Evolutionary conservation across 768 basidiomycete species (phyloP).

Genomic region (Rhodotorula taiwanensis): DNA sequence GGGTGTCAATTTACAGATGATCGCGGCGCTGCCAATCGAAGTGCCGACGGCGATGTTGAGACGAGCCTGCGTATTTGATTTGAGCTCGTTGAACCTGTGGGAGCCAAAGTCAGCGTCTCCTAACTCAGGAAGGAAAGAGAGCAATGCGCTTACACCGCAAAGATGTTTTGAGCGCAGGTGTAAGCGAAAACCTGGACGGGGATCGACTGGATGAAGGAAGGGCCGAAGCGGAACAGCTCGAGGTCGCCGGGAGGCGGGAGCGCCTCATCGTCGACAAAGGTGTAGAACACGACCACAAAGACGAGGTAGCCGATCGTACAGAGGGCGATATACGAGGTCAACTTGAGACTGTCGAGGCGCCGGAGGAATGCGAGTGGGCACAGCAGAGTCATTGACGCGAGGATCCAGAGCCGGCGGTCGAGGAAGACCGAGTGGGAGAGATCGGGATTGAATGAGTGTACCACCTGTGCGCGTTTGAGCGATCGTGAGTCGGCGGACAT

Average conservation of each 20-base stretch:
- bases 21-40: constrained; percentile 73
- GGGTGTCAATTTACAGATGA: constrained; percentile 51
- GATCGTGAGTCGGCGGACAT: background rate
- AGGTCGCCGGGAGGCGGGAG: constrained; percentile 62
- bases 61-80: constrained; percentile 64
- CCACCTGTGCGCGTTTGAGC: constrained; percentile 51
- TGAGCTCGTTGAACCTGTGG: background rate
- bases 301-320: constrained; percentile 61
- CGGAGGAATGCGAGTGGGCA: constrained; percentile 77
- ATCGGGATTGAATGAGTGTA: constrained; percentile 45
- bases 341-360: constrained; percentile 73
- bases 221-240: constrained; percentile 63
- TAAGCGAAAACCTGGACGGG: constrained; percentile 56
- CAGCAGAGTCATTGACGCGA: constrained; percentile 45
- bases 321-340: constrained; percentile 84
- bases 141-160: constrained; percentile 47
- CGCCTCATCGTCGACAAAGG: constrained; percentile 59
- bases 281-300: constrained; percentile 74
- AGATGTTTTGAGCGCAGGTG: constrained; percentile 55
- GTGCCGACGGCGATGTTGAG: constrained; percentile 82
- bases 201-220: constrained; percentile 72
- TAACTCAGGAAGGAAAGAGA: too few species aligned
- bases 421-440: constrained; percentile 41
- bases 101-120: background rate
- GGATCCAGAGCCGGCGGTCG: constrained; percentile 64